These are phyloP conservation scores for Cardiospermum halicacabum DNA, from an alignment of 345 rosid species.

Conservation along the genomic window DNA sequence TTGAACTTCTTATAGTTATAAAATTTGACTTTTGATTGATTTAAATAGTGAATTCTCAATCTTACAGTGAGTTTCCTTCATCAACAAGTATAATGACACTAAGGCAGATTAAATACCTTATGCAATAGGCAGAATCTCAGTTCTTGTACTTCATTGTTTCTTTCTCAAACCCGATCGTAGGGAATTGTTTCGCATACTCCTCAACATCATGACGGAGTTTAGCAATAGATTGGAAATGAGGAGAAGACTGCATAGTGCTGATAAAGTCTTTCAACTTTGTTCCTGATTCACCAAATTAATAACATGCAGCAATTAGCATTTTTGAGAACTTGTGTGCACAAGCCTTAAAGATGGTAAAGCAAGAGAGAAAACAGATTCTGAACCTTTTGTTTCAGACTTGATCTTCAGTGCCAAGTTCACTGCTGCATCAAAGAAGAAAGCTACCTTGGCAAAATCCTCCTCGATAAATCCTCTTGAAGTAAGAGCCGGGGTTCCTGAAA, in stretches of 20 bases:
- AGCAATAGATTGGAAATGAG: conserved; percentile 52
- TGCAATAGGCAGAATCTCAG: conserved; percentile 29
- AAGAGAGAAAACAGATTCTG: conserved; percentile 6
- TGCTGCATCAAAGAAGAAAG: conserved; percentile 73
- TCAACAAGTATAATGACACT: background rate
- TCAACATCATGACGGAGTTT: conserved; percentile 73
- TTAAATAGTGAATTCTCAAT: background rate
- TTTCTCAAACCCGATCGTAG: conserved; percentile 90
- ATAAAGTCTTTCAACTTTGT: conserved; percentile 87
- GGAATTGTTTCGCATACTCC: conserved; percentile 93
- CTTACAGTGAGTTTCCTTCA: background rate
- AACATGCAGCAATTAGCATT: conserved; percentile 14
- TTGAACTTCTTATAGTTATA: background rate
- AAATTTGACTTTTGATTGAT: background rate
- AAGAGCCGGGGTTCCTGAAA: conserved; percentile 89
- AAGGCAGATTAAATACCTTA: conserved; percentile 13
- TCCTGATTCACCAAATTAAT: conserved; percentile 41
- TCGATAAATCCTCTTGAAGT: conserved; percentile 86
- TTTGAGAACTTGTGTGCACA: background rate
- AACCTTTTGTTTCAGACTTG: conserved; percentile 87
- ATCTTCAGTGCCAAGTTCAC: conserved; percentile 61
- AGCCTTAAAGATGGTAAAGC: background rate
- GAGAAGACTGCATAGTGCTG: conserved; percentile 50
- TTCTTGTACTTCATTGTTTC: conserved; percentile 97
- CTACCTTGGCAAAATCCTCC: conserved; percentile 87